A percentile compares a stretch with the other conserved stretches of the same genome.
phyloP scores from a whole-genome alignment of 305 asterid species.

The Solanum chacoense region DNA sequence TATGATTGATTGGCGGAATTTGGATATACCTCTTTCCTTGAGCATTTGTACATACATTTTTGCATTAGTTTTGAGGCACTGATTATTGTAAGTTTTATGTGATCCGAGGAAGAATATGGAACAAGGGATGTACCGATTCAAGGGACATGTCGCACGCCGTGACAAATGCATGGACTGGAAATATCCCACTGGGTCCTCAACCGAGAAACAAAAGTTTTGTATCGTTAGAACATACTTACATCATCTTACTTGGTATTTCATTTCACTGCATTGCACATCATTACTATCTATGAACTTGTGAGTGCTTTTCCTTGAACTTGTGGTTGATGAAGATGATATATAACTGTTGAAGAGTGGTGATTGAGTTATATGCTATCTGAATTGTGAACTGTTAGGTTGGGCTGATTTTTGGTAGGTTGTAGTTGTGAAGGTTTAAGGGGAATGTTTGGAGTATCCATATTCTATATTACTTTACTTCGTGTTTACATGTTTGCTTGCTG shows the following conservation, averaged over 20 bases:
- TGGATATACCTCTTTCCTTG: neutral
- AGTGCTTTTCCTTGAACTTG: too few relatives aligned
- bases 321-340: neutral
- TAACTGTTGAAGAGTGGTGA: neutral
- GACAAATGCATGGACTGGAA: neutral
- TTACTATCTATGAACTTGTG: too few relatives aligned
- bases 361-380: neutral
- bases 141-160: neutral
- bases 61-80: neutral
- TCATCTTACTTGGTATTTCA: too few relatives aligned
- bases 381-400: neutral
- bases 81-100: neutral
- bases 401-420: neutral
- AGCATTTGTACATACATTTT: neutral
- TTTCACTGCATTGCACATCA: too few relatives aligned
- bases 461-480: neutral
- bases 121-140: neutral
- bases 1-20: neutral
- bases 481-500: neutral
- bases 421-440: neutral
- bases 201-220: neutral
- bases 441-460: neutral
- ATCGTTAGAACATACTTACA: too few relatives aligned
- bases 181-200: neutral
- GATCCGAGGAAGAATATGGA: neutral